Percentiles rank a stretch among this genome's conserved stretches.
Conservation (phyloP, 345 rosid species). For the Arabidopsis arenosa region DNA sequence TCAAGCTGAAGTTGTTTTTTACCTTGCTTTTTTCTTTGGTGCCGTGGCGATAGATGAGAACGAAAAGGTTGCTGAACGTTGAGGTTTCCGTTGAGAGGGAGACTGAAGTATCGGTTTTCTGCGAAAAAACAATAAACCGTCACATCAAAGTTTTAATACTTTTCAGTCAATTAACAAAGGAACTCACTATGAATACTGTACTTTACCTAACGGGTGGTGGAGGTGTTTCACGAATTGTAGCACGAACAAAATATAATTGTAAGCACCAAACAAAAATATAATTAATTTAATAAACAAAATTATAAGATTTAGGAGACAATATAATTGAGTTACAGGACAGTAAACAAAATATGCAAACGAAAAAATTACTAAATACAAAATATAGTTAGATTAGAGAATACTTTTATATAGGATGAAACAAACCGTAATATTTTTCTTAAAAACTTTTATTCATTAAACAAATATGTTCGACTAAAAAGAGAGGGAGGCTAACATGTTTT, state of each 20-base stretch:
- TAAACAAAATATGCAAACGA: too few species aligned
- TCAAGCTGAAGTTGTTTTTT: neutral
- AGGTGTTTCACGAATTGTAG: constrained; percentile 71
- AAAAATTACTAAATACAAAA: too few species aligned
- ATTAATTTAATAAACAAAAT: too few species aligned
- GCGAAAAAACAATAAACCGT: constrained; percentile 22
- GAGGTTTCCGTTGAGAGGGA: constrained; percentile 65
- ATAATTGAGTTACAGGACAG: too few species aligned
- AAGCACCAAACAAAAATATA: too few species aligned
- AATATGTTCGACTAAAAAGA: too few species aligned
- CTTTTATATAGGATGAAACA: too few species aligned
- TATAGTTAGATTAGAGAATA: too few species aligned
- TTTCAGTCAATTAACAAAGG: neutral
- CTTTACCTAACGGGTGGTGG: constrained; percentile 60
- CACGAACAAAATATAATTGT: constrained; percentile 50
- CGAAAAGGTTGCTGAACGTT: constrained; percentile 75
- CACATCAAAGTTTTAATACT: neutral
- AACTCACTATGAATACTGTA: neutral
- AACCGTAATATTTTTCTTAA: too few species aligned
- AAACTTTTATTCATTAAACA: too few species aligned
- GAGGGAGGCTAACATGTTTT: too few species aligned
- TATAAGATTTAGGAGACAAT: too few species aligned
- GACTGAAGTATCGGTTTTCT: constrained; percentile 72
- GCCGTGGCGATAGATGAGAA: constrained; percentile 60
- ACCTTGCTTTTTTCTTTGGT: constrained; percentile 76